Conservation (phyloP, 306 rosid species). For the Clitoria ternatea region DNA sequence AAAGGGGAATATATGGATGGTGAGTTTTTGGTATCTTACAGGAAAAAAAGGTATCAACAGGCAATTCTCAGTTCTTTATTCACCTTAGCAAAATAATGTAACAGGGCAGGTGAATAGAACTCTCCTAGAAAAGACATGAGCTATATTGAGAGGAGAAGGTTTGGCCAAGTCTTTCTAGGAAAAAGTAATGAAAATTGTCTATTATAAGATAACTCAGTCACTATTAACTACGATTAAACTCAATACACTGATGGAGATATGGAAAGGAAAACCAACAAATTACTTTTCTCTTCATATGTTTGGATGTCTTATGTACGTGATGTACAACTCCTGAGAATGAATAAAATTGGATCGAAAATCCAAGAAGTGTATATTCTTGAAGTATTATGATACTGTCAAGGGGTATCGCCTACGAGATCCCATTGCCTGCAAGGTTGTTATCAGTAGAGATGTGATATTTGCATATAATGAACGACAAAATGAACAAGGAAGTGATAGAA, state of each 20-base stretch:
- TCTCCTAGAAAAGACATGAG: background rate
- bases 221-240: no score
- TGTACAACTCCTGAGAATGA: background rate
- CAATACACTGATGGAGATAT: no score
- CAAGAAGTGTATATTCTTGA: no score
- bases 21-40: no score
- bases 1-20: no score
- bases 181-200: background rate
- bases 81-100: no score
- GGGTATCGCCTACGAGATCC: no score
- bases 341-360: background rate
- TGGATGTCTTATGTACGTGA: background rate
- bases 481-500: background rate
- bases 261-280: background rate
- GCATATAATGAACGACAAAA: background rate
- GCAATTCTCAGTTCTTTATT: no score
- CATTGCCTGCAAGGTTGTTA: no score
- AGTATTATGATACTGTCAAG: background rate
- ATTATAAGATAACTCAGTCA: background rate
- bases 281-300: background rate
- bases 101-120: no score
- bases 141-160: background rate
- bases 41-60: no score
- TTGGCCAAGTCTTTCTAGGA: background rate
- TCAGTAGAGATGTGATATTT: background rate